A percentile compares a stretch with the other conserved stretches of the same genome.
Conservation (phyloP, 108 stramenopile genomes). For the Conticribra weissflogii region DNA sequence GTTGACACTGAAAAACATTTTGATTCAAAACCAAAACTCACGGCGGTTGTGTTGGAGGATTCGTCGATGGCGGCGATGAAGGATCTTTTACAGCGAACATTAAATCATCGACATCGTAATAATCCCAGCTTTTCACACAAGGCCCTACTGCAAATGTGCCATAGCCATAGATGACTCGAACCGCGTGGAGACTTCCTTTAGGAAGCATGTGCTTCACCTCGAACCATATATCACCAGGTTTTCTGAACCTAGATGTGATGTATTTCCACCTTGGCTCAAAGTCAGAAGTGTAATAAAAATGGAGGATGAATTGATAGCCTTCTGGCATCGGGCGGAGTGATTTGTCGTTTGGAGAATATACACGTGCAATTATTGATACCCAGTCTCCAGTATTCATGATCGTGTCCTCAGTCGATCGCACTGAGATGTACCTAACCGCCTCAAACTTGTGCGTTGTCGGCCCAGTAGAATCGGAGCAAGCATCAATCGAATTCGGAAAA, state of each 20-base stretch:
- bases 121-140: neutral
- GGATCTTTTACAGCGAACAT: neutral
- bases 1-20: neutral
- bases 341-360: too few species aligned
- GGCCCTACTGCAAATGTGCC: neutral
- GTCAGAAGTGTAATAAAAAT: neutral
- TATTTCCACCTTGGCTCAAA: neutral
- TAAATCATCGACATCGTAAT: neutral
- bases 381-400: too few species aligned
- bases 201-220: neutral
- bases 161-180: conserved; percentile 4
- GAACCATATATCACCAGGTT: neutral
- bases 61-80: neutral
- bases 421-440: too few species aligned
- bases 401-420: too few species aligned
- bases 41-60: neutral
- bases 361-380: too few species aligned
- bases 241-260: neutral
- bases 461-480: too few species aligned
- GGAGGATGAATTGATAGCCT: too few species aligned
- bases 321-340: too few species aligned
- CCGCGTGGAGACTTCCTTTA: neutral
- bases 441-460: too few species aligned
- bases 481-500: too few species aligned
- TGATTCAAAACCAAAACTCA: neutral